A percentile compares a stretch with the other conserved stretches of the same genome.
Evolutionary conservation across 257 asterid species (phyloP).

Genomic region (Przewalskia tangutica): DNA sequence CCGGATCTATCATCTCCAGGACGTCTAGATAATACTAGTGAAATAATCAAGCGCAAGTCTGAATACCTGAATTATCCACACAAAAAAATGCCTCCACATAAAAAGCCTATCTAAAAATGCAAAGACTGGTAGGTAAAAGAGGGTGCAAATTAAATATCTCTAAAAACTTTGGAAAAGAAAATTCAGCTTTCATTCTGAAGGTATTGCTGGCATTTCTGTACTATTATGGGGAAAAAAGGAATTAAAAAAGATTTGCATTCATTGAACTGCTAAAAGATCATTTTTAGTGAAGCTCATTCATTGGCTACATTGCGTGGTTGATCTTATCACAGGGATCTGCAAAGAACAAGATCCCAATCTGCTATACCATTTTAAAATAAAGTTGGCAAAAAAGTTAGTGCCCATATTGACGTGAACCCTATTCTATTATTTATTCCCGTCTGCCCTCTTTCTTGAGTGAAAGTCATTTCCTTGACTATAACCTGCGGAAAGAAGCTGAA

Average conservation of each 20-base stretch:
- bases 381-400: slow-evolving; percentile 1
- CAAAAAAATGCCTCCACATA: too few relatives aligned
- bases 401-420: neutral
- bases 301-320: slow-evolving; percentile 4
- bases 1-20: too few relatives aligned
- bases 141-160: neutral
- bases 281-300: neutral
- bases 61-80: too few relatives aligned
- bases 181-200: neutral
- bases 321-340: neutral
- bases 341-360: neutral
- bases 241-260: neutral
- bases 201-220: neutral
- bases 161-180: neutral
- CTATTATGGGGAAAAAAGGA: neutral
- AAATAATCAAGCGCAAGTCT: too few relatives aligned
- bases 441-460: too few relatives aligned
- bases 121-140: neutral
- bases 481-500: too few relatives aligned
- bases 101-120: neutral
- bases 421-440: too few relatives aligned
- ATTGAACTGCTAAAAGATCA: slow-evolving; percentile 1
- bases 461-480: too few relatives aligned
- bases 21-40: too few relatives aligned
- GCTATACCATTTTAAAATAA: neutral